Evolutionary conservation across 2,329 filamentous ascomycete genomes (phyloP), one percentile per base, ranked within the genome.

Genomic region (Beauveria sp.): DNA sequence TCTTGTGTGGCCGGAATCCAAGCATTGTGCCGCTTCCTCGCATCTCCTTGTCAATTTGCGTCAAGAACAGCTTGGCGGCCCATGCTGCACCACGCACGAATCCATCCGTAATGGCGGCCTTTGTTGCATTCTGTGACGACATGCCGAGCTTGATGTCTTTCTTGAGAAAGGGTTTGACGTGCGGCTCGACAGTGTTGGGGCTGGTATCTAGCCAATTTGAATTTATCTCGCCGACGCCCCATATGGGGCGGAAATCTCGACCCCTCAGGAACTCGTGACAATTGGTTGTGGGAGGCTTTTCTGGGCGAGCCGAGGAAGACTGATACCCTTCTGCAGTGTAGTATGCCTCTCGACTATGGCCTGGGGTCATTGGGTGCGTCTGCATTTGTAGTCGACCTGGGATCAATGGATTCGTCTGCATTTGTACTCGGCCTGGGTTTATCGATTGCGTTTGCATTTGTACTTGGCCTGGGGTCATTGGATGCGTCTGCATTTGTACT

Each of bases 51-150:
- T 52, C 55, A 3, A 58, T 45, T 7, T 62, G 46, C 30, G 8
- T 46, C 26, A 58, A 22, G 12, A 62, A 42, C 20, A 47, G 42
- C 20, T 46, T 58, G 16, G 24, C 47, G 22, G 51, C 42, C 60
- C 60, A 62, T 28, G 16, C 49, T 6, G 60, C 60, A 16, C 60
- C 60, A 18, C 54, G 53, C 5, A 53, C 60, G 18, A 62, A 62
- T 6, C 34, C 60, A 14, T 46, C 53, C 6, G 49, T 62, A 8
- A 58, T 52, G 16, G 60, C 60, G 12, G 53, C 60, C 14, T 57
- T 52, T 22, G 49, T 24, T 30, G 60, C 60, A 45, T 53, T 42
- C 18, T 52, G 60, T 16, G 60, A 46, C 6, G 60, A 53, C 53
- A 62, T 45, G 40, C 53, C 54, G 6, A 57, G 53, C 22, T 50